Evolutionary conservation across 495 filamentous ascomycete genomes (phyloP).

Genomic region (Hypoxylon crocopeplum): DNA sequence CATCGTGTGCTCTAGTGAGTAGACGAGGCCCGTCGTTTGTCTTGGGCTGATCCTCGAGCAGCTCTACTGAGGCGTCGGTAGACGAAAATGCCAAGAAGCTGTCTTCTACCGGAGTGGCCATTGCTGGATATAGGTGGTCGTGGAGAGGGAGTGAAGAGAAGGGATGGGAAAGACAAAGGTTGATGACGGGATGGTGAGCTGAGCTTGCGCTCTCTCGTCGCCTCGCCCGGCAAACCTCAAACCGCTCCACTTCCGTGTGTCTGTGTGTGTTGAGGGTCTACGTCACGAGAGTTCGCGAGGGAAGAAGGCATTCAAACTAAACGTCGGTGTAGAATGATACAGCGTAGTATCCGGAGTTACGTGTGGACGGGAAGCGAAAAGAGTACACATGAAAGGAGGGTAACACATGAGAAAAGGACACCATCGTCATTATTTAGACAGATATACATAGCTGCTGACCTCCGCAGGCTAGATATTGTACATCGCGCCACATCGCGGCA

Average conservation of each 20-base stretch:
- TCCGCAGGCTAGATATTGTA: too few relatives aligned
- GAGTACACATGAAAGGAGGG: constrained; percentile 1
- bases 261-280: not conserved
- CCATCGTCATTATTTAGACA: constrained; percentile 15
- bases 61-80: constrained; percentile 5
- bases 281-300: not conserved
- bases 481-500: constrained; percentile 1
- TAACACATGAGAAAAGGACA: constrained; percentile 1
- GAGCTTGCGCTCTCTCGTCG: constrained; percentile 1
- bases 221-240: not conserved
- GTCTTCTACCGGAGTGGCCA: constrained; percentile 11
- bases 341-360: not conserved
- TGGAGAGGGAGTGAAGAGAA: not conserved
- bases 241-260: not conserved
- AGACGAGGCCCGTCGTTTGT: not conserved
- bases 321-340: not conserved
- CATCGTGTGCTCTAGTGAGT: not conserved
- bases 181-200: not conserved
- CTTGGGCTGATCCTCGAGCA: constrained; percentile 1
- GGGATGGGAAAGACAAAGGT: not conserved
- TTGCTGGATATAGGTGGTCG: not conserved
- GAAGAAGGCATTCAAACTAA: not conserved
- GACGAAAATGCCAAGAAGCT: constrained; percentile 24
- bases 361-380: not conserved
- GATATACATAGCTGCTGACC: not conserved